Percentiles rank a stretch among this genome's conserved stretches.
Conservation (phyloP, 2,329 filamentous ascomycete species). For the Cercospora sesami region DNA sequence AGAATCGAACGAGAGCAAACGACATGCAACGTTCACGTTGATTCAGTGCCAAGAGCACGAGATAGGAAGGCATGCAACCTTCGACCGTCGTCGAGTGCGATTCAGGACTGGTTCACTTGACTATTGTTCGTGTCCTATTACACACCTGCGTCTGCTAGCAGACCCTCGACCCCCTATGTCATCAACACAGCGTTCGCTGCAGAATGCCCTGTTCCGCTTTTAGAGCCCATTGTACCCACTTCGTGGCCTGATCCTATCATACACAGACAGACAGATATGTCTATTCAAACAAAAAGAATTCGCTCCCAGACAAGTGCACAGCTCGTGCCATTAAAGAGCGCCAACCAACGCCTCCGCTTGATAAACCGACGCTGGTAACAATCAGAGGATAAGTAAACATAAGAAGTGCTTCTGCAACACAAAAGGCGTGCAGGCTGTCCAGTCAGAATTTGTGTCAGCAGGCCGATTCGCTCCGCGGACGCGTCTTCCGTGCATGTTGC, state of each 20-base stretch:
- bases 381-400: slow-evolving; percentile 4
- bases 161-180: background rate
- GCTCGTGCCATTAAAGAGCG: slow-evolving; percentile 5
- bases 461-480: background rate
- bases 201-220: background rate
- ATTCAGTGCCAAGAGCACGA: background rate
- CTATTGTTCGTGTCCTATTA: background rate
- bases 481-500: background rate
- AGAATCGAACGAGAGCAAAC: background rate
- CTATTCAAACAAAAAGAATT: slow-evolving; percentile 19
- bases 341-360: slow-evolving; percentile 9
- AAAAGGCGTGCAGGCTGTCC: background rate
- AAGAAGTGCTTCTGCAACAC: slow-evolving; percentile 5
- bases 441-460: background rate
- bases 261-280: slow-evolving; percentile 16
- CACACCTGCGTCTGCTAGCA: background rate
- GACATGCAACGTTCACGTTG: background rate
- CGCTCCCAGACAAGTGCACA: slow-evolving; percentile 6
- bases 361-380: slow-evolving; percentile 12
- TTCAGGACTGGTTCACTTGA: background rate
- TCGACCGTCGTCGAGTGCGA: background rate
- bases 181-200: background rate
- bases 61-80: background rate
- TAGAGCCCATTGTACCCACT: background rate
- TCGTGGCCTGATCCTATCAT: background rate